Conservation (phyloP, 2,329 filamentous ascomycete genomes). For the Ambrosiella cleistominuta region DNA sequence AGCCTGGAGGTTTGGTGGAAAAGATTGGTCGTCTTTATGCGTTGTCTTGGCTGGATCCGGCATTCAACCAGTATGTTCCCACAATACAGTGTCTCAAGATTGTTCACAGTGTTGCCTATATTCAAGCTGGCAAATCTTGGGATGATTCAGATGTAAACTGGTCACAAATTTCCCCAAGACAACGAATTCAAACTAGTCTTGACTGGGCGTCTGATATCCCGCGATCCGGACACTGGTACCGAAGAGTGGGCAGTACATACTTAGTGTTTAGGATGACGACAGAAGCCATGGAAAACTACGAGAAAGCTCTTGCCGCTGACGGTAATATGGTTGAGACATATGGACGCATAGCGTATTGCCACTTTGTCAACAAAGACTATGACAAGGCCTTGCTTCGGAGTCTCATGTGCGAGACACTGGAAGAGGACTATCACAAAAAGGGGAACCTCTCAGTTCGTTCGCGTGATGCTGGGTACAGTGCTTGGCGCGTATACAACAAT, state of each 20-base stretch:
- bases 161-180: slow-evolving; percentile 20
- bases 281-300: slow-evolving; percentile 22
- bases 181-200: slow-evolving; percentile 21
- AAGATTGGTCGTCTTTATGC: slow-evolving; percentile 24
- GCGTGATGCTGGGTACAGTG: slow-evolving; percentile 17
- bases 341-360: slow-evolving; percentile 26
- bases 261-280: slow-evolving; percentile 21
- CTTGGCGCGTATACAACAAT: slow-evolving; percentile 26
- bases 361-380: slow-evolving; percentile 22
- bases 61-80: slow-evolving; percentile 22
- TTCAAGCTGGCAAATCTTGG: slow-evolving; percentile 23
- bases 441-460: slow-evolving; percentile 14
- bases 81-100: slow-evolving; percentile 27
- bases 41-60: slow-evolving; percentile 22
- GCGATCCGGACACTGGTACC: slow-evolving; percentile 22
- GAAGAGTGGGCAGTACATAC: slow-evolving; percentile 25
- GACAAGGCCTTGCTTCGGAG: slow-evolving; percentile 21
- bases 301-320: slow-evolving; percentile 22
- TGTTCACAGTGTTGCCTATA: slow-evolving; percentile 24
- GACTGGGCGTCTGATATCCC: slow-evolving; percentile 21
- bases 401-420: slow-evolving; percentile 21
- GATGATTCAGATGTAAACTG: slow-evolving; percentile 22
- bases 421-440: not conserved
- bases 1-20: slow-evolving; percentile 21
- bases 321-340: slow-evolving; percentile 22